Percentiles rank a stretch among this genome's conserved stretches.
Evolutionary conservation across 202 grass and related monocot species (phyloP).

Genomic region (Setaria viridis): DNA sequence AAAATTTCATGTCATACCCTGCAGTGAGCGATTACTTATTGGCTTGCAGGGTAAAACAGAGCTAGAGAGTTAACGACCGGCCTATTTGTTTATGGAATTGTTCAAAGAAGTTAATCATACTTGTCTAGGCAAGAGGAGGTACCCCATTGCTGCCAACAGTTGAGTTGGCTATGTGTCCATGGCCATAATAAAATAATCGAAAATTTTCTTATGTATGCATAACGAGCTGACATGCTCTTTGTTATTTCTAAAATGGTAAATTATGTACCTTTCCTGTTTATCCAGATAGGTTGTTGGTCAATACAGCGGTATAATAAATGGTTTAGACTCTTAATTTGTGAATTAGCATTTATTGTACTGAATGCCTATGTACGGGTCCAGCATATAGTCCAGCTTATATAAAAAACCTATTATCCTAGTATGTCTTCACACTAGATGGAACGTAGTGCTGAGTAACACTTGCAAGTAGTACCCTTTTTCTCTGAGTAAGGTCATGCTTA

Average conservation of each 20-base stretch:
- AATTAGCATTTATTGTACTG: slow-evolving; percentile 8
- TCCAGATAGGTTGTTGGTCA: slow-evolving; percentile 4
- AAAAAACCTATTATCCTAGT: no score
- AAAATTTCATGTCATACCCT: slow-evolving; percentile 72
- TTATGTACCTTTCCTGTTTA: no score
- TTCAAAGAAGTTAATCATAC: slow-evolving; percentile 66
- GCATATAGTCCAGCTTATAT: no score
- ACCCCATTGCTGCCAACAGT: background rate
- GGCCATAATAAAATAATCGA: no score
- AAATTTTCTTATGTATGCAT: no score
- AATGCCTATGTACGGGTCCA: slow-evolving; percentile 12
- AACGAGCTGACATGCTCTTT: no score
- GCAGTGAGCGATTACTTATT: slow-evolving; percentile 70
- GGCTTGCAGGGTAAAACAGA: slow-evolving; percentile 73
- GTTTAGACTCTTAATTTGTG: background rate
- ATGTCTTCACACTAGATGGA: background rate
- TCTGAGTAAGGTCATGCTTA: no score
- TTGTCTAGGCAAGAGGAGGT: slow-evolving; percentile 51
- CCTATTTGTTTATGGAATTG: slow-evolving; percentile 67
- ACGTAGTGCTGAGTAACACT: background rate
- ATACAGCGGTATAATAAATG: slow-evolving; percentile 17
- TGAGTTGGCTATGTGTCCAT: no score
- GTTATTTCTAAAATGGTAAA: no score
- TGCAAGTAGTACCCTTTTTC: no score
- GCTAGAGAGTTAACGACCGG: slow-evolving; percentile 60